A percentile compares a stretch with the other conserved stretches of the same genome.
Evolutionary conservation across 345 rosid species (phyloP).

Genomic region (Salix purpurea): DNA sequence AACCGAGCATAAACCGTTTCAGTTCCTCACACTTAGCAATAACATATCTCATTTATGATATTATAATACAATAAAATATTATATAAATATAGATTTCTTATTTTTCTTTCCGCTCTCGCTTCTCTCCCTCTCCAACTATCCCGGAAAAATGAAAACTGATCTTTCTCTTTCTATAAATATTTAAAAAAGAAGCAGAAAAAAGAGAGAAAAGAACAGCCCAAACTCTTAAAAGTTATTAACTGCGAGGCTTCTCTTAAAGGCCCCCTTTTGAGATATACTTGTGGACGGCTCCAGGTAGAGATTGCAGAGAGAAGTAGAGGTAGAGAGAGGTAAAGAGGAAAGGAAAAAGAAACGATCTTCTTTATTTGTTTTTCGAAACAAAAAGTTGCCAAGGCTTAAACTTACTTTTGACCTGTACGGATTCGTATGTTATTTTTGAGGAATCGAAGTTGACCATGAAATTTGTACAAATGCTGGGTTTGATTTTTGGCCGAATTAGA

Average conservation of each 20-base stretch:
- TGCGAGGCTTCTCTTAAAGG: slow-evolving; percentile 19
- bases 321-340: not conserved
- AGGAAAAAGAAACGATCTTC: not conserved
- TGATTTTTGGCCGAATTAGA: slow-evolving; percentile 25
- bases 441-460: slow-evolving; percentile 13
- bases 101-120: not conserved
- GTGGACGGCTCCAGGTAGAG: slow-evolving; percentile 20
- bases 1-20: no score
- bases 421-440: slow-evolving; percentile 6
- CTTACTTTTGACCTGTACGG: slow-evolving; percentile 5
- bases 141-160: slow-evolving; percentile 1
- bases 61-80: no score
- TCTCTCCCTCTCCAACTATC: slow-evolving; percentile 8
- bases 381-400: slow-evolving; percentile 1
- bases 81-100: not conserved
- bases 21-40: no score
- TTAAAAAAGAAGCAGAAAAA: not conserved
- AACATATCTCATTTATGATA: no score
- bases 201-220: not conserved
- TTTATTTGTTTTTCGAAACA: slow-evolving; percentile 25
- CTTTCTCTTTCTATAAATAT: slow-evolving; percentile 4
- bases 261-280: slow-evolving; percentile 32
- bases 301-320: slow-evolving; percentile 15
- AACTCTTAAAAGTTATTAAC: not conserved
- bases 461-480: slow-evolving; percentile 20